phyloP scores from a whole-genome alignment of 257 asterid species.

The Fraxinus anomala region DNA sequence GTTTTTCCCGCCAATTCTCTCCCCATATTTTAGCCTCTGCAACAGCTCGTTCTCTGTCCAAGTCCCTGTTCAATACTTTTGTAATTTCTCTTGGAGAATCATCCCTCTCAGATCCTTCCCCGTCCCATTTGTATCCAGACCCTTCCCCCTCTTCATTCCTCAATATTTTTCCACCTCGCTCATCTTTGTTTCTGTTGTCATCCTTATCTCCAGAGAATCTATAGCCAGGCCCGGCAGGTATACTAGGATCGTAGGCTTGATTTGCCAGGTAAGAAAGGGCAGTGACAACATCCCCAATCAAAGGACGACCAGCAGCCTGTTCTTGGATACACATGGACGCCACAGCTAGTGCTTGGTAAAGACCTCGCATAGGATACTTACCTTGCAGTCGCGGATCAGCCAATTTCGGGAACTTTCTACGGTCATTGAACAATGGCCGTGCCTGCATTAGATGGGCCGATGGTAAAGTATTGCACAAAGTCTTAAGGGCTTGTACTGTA shows the following conservation, averaged over 20 bases:
- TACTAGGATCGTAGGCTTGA: conserved; percentile 44
- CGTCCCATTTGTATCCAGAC: conserved; percentile 50
- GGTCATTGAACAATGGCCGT: conserved; percentile 56
- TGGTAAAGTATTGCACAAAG: neutral
- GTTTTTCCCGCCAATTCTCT: conserved; percentile 54
- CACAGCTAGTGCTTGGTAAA: conserved; percentile 59
- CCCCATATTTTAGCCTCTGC: conserved; percentile 74
- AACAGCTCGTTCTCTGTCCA: conserved; percentile 58
- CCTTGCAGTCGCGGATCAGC: conserved; percentile 55
- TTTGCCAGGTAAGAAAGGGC: conserved; percentile 57
- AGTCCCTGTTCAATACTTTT: conserved; percentile 47
- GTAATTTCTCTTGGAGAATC: conserved; percentile 53
- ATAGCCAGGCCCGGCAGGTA: conserved; percentile 27
- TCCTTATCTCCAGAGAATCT: conserved; percentile 33
- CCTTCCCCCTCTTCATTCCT: conserved; percentile 52
- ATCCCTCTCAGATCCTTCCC: conserved; percentile 55
- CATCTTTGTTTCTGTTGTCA: conserved; percentile 44
- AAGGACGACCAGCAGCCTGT: conserved; percentile 63
- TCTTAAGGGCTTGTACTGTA: neutral
- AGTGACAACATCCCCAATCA: conserved; percentile 58
- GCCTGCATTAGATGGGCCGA: conserved; percentile 39
- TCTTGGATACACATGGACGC: conserved; percentile 67
- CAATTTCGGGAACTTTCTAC: conserved; percentile 50
- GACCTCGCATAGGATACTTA: conserved; percentile 54
- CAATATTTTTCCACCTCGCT: conserved; percentile 35